Evolutionary conservation across 768 basidiomycete species (phyloP).

Genomic region (Trametes coccinea): DNA sequence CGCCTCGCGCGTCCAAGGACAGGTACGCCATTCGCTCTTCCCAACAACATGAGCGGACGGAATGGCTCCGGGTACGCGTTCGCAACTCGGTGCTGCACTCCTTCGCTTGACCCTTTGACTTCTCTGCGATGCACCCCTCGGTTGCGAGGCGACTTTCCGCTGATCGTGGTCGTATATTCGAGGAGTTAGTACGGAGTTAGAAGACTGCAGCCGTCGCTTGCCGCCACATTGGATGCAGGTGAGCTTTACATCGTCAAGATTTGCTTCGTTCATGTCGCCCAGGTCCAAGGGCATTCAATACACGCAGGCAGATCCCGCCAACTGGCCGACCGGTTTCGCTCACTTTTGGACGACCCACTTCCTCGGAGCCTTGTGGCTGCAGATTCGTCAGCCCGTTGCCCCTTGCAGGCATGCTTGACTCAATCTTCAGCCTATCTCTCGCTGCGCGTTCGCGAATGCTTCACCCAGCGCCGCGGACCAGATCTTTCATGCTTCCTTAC

Average conservation of each 20-base stretch:
- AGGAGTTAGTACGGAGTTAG: slow-evolving; percentile 13
- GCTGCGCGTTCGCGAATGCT: not conserved
- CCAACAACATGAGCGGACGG: too few relatives aligned
- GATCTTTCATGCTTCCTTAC: not conserved
- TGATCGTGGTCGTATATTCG: not conserved
- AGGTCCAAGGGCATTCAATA: not conserved
- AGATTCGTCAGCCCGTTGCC: not conserved
- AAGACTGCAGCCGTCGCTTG: not conserved
- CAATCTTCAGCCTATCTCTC: slow-evolving; percentile 10
- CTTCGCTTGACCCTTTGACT: not conserved
- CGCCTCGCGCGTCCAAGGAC: not conserved
- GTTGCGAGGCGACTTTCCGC: too few relatives aligned
- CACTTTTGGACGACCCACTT: not conserved
- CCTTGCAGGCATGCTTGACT: not conserved
- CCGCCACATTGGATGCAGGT: not conserved
- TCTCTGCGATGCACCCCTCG: not conserved
- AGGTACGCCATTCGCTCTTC: too few relatives aligned
- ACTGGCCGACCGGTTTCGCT: not conserved
- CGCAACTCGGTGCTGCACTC: too few relatives aligned
- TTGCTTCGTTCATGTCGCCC: too few relatives aligned
- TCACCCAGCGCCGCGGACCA: slow-evolving; percentile 8
- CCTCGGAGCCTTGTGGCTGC: slow-evolving; percentile 4
- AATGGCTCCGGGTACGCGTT: too few relatives aligned
- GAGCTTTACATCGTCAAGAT: not conserved
- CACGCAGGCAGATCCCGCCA: not conserved